phyloP scores from a whole-genome alignment of 2,329 filamentous ascomycete species.

The Fusarium newnesense region DNA sequence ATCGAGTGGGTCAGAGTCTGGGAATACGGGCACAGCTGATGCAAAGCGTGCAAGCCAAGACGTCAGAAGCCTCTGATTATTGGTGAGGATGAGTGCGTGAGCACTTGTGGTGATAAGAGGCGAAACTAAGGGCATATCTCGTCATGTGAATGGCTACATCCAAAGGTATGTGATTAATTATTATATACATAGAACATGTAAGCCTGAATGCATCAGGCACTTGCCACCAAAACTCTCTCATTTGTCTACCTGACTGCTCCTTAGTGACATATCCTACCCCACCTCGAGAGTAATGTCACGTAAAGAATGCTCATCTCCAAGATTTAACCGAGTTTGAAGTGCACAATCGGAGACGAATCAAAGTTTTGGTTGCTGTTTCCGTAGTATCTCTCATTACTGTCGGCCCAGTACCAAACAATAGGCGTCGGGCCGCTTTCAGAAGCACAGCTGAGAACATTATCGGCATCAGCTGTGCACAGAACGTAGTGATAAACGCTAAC shows the following conservation, averaged over 20 bases:
- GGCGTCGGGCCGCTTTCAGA: not conserved
- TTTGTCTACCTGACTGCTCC: not conserved
- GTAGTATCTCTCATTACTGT: rapidly evolving
- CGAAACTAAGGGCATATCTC: not conserved
- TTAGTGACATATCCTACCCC: not conserved
- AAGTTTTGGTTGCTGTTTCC: rapidly evolving
- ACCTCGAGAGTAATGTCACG: not conserved
- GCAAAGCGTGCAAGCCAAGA: not conserved
- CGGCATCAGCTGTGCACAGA: not conserved
- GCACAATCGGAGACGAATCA: rapidly evolving
- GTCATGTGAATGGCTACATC: no score
- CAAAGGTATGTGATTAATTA: not conserved
- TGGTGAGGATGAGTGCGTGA: not conserved
- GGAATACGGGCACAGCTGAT: rapidly evolving
- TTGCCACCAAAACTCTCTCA: no score
- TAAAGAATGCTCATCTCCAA: not conserved
- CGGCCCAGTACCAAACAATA: not conserved
- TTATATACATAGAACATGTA: not conserved
- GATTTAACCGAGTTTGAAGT: not conserved
- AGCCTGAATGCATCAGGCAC: not conserved
- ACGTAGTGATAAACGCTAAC: not conserved
- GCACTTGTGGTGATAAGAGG: not conserved
- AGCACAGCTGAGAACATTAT: not conserved
- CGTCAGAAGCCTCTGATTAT: not conserved
- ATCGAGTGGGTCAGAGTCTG: rapidly evolving